Conservation (phyloP, 2,329 filamentous ascomycete species). For the Aspergillus novofumigatus region DNA sequence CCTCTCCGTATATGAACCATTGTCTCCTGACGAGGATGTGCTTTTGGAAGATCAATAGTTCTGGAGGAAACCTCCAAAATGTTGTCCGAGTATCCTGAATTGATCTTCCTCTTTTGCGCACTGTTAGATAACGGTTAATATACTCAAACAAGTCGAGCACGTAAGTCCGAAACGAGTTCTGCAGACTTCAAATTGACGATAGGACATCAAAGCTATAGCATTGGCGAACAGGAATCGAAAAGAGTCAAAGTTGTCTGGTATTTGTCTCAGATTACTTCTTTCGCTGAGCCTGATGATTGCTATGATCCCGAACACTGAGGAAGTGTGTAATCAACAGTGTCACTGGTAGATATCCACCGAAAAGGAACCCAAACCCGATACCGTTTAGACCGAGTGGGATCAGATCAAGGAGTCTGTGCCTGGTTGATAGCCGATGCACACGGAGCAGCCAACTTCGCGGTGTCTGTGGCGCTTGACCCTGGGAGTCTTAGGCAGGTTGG, state of each 20-base stretch:
- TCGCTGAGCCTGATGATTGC: not conserved
- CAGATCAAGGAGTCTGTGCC: slow-evolving; percentile 14
- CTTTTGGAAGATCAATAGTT: not conserved
- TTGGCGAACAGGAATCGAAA: not conserved
- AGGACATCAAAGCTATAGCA: not conserved
- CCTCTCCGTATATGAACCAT: slow-evolving; percentile 14
- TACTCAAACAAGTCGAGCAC: not conserved
- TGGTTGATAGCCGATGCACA: slow-evolving; percentile 12
- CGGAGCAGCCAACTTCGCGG: slow-evolving; percentile 20
- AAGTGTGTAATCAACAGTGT: not conserved
- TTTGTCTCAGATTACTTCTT: not conserved
- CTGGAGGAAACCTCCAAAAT: not conserved
- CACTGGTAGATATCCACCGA: slow-evolving; percentile 4
- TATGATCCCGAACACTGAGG: not conserved
- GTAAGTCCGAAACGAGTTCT: slow-evolving; percentile 7
- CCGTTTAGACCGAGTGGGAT: slow-evolving; percentile 17
- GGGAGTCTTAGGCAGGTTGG: slow-evolving; percentile 11
- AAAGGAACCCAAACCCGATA: slow-evolving; percentile 14
- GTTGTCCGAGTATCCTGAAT: not conserved
- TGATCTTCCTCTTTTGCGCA: not conserved
- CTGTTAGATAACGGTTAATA: not conserved
- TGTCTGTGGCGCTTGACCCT: slow-evolving; percentile 16
- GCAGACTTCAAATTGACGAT: not conserved
- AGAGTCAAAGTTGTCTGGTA: not conserved
- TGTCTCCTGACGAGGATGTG: slow-evolving; percentile 8